Base-by-base conservation (phyloP, 371 early-diverging fungal species). In the Phascolomyces articulosus region DNA sequence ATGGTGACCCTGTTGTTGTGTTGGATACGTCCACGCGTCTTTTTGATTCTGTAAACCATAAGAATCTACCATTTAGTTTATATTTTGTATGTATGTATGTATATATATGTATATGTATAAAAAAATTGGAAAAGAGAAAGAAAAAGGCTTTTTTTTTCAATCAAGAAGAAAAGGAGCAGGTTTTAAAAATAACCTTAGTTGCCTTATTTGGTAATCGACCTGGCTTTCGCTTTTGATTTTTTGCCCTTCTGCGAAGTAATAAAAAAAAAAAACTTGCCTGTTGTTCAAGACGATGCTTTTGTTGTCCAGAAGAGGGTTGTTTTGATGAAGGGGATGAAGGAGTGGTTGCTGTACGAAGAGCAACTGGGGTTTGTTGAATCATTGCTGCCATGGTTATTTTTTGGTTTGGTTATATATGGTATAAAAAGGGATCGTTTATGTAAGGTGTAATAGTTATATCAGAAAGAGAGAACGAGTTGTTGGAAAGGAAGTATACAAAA, bases 261-360 rank as follows among this genome's bases (percentile, higher is more conserved):
- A 18, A 48, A 40, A 28, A 8, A 57, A 41, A 29, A 26, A 29
- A 40, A 64, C 65, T 64, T 66, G 60, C 69, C 66, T 68, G 66
- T 41, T 69, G 58, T 34, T 72, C 72, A 41, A 64, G 59, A 40
- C 72, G 63, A 63, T 65, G 62, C 56, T 68, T 72, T 23, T 27
- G 18, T 24, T 55, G 63, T 34, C 23, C 51, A 15, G 41, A 24
- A 8, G 29, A 29, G 40, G 38, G 54, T 41, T 58, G 40, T 21
- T 53, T 40, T 53, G 44, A 58, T 21, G 55, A 55, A 13, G 28
- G 58, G 16, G 55, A 44, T 44, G 44, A 16, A 4, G 44, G 4
- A n/a, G 44, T 44, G 4, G 47, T 55, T 18, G 55, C 2, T 21
- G 60, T 47, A 24, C 60, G 60, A n/a, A 59, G 60, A 7, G 47